Evolutionary conservation across 176 grass and related monocot species (phyloP).

Genomic region (Ampelocalamus luodianensis): DNA sequence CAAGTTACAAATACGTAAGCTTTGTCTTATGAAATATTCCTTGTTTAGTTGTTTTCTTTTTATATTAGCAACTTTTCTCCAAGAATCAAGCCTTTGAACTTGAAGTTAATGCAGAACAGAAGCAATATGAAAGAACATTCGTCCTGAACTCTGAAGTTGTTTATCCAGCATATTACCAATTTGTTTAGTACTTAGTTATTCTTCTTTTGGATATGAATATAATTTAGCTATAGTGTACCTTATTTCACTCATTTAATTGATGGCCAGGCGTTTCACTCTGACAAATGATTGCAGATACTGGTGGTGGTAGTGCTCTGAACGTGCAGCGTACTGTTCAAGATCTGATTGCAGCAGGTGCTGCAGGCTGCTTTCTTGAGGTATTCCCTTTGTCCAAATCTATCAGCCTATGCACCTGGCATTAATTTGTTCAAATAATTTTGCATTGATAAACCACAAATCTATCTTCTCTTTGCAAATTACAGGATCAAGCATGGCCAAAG

Average conservation of each 20-base stretch:
- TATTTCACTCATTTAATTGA: neutral
- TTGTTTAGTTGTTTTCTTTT: neutral
- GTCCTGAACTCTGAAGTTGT: no score
- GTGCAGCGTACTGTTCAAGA: constrained; percentile 58
- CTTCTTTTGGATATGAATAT: neutral
- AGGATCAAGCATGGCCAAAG: constrained; percentile 70
- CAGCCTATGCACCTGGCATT: neutral
- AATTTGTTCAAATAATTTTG: neutral
- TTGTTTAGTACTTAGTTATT: neutral
- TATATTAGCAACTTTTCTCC: no score
- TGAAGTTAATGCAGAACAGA: no score
- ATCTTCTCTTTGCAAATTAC: constrained; percentile 5
- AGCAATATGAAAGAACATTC: no score
- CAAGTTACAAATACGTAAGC: no score
- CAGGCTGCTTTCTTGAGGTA: constrained; percentile 64
- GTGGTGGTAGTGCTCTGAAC: constrained; percentile 57
- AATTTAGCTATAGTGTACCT: neutral
- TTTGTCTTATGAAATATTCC: no score
- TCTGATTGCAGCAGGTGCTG: constrained; percentile 56
- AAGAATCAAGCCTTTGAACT: no score
- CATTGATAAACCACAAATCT: neutral
- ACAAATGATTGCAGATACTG: constrained; percentile 49
- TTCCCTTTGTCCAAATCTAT: neutral
- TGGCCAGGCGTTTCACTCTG: neutral
- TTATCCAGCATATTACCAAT: neutral